Evolutionary conservation across 2,329 filamentous ascomycete species (phyloP), one percentile per base, ranked within the genome.

Genomic region (Pyrenochaeta sp.): DNA sequence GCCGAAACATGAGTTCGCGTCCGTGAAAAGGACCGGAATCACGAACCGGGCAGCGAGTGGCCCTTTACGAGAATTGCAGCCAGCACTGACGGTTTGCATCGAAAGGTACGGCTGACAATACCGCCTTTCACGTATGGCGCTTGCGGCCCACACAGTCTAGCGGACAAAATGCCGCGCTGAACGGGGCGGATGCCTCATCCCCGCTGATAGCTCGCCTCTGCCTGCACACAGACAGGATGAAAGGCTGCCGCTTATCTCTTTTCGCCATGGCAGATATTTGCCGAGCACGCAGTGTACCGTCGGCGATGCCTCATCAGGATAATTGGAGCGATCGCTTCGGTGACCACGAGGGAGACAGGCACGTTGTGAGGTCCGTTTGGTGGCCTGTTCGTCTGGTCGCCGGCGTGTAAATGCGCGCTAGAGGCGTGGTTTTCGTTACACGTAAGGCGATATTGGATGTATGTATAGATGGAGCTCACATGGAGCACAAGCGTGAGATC

Each of bases 1-100:
- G 40, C 28, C 39, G 61, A 54, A 51, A 59, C 59, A 58, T 58
- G 51, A 52, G 62, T 58, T 49, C 28, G 24, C 43, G 12, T 30
- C 13, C 13, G 36, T 39, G 36, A 39, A 39, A 39, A 39, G 36
- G 36, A 39, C 13, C 13, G 13, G 13, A 19, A n/a, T 2, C 13
- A 39, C 36, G 4, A 5, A 39, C 48, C 25, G 49, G 49, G n/a
- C 49, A 15, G 22, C 36, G 36, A 19, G 36, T 19, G 10, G 15
- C n/a, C 13, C 15, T 51, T 51, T 32, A 43, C 27, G 27, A 32
- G 49, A 47, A 28, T 25, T 43, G 40, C 12, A 36, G 32, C 32
- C 32, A 36, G 12, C 32, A 15, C 28, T 30, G 28, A 9, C 4
- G 27, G 43, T 19, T 13, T 36, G 32, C 25, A 10, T 25, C 9